phyloP scores from a whole-genome alignment of 768 basidiomycete genomes.

The Strobilomyces confusus region DNA sequence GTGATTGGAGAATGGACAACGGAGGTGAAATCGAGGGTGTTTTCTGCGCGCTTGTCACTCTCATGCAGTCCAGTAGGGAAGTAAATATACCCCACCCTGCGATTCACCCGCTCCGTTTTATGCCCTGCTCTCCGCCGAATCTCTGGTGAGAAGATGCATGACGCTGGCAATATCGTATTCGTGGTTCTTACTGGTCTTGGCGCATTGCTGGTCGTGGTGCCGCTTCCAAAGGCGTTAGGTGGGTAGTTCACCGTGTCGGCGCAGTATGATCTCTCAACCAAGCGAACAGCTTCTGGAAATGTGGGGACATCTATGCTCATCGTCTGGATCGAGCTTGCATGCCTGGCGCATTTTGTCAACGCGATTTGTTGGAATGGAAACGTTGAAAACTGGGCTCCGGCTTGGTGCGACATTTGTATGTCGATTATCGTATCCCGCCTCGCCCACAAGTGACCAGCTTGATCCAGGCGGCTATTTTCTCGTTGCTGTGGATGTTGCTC shows the following conservation, averaged over 20 bases:
- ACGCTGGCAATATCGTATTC: slow-evolving; percentile 12
- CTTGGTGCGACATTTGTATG: slow-evolving; percentile 59
- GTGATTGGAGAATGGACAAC: background rate
- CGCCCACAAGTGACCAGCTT: background rate
- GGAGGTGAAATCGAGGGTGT: background rate
- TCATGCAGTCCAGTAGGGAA: background rate
- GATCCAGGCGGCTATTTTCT: slow-evolving; percentile 29
- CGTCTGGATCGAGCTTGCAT: slow-evolving; percentile 28
- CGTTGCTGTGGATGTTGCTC: slow-evolving; percentile 32
- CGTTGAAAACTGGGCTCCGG: slow-evolving; percentile 30
- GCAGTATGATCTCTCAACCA: background rate
- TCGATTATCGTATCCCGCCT: background rate
- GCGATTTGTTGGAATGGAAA: slow-evolving; percentile 37
- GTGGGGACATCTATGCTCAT: slow-evolving; percentile 33
- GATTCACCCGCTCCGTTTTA: background rate
- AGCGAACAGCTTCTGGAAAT: slow-evolving; percentile 21
- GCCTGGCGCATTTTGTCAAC: slow-evolving; percentile 31
- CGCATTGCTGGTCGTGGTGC: slow-evolving; percentile 39
- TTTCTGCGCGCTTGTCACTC: background rate
- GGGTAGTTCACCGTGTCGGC: slow-evolving; percentile 10
- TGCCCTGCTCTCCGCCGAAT: background rate
- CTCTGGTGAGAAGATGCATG: slow-evolving; percentile 4
- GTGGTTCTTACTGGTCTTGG: slow-evolving; percentile 37
- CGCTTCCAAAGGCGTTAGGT: slow-evolving; percentile 56
- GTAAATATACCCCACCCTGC: background rate